Evolutionary conservation across 2,329 filamentous ascomycete species (phyloP).

Genomic region (Triangularia setosa): DNA sequence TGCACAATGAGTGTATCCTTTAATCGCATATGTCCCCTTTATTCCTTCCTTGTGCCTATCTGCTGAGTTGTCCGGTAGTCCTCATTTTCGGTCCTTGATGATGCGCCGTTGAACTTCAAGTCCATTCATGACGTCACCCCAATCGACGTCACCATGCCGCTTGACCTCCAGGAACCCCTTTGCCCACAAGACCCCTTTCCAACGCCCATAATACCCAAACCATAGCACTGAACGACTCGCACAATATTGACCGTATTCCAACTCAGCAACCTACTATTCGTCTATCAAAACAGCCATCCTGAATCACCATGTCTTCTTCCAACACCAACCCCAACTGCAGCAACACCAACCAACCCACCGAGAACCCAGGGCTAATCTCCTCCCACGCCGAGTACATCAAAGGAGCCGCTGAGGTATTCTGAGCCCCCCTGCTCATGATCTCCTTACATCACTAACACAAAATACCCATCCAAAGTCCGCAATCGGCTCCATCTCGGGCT

Average conservation of each 20-base stretch:
- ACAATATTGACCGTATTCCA: too few species aligned
- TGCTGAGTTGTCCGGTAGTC: too few species aligned
- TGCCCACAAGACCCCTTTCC: background rate
- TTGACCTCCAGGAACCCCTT: background rate
- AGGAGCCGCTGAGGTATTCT: slow-evolving; percentile 60
- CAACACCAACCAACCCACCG: slow-evolving; percentile 24
- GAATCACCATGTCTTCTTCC: background rate
- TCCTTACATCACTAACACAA: background rate
- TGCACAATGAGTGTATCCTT: too few species aligned
- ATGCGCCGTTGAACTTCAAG: background rate
- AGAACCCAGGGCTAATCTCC: slow-evolving; percentile 57
- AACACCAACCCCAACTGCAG: slow-evolving; percentile 6
- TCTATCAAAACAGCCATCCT: background rate
- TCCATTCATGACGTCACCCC: background rate
- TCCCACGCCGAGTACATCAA: slow-evolving; percentile 67
- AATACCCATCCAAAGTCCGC: slow-evolving; percentile 30
- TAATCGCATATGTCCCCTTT: too few species aligned
- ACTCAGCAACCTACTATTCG: background rate
- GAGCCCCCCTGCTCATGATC: background rate
- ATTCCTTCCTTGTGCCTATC: too few species aligned
- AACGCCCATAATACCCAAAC: background rate
- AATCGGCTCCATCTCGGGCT: slow-evolving; percentile 60
- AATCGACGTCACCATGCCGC: background rate
- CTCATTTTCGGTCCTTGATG: background rate
- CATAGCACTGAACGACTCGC: background rate